Base-by-base conservation (phyloP, 768 basidiomycete genomes). In the Tephrocybe rancida region DNA sequence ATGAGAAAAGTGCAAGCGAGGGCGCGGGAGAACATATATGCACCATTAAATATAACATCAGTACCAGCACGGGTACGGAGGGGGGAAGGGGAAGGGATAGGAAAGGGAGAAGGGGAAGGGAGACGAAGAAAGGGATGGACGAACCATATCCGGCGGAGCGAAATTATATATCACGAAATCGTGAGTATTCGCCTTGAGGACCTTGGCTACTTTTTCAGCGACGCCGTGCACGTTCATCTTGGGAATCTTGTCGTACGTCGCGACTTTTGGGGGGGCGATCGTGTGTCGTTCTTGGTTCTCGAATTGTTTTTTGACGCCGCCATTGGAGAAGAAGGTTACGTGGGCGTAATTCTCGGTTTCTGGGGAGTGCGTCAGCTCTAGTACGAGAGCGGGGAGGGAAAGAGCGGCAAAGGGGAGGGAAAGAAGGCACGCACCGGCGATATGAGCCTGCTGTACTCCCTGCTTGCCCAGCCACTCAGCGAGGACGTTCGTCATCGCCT, bases 271-370 rank as follows among this genome's bases (percentile, higher is more conserved):
- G 14, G 92, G 95, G 3, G 91, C 83, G 54, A 96, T 86, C 90
- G 96, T 86, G 67, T 86, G 78, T 14, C 95, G 79, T 60, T 91
- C 88, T 66, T 97, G 95, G 29, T 75, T 70, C 13, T 82, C 77
- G 70, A 91, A 98, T 64, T 95, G 91, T 67, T 94, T 91, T 77
- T 97, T 95, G 26, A 94, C 86, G 51, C 95, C 95, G 13, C 95
- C 95, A 70, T 96, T 97, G 82, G 96, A 96, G 82, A 96, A 97
- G 79, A 97, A 96, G 0, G 95, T 98, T 50, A 98, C 92, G 66
- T 98, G 95, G 1, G 94, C 94, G 70, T 95, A 98, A 73, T 98
- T 96, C 69, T 96, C 95, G n/a, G 95, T 96, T 70, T 97, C 95
- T 82, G 29, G n/a, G n/a, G n/a, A n/a, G n/a, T n/a, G n/a, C n/a